Evolutionary conservation across 2,329 filamentous ascomycete genomes (phyloP).

Genomic region (Cladorrhinum sp.): DNA sequence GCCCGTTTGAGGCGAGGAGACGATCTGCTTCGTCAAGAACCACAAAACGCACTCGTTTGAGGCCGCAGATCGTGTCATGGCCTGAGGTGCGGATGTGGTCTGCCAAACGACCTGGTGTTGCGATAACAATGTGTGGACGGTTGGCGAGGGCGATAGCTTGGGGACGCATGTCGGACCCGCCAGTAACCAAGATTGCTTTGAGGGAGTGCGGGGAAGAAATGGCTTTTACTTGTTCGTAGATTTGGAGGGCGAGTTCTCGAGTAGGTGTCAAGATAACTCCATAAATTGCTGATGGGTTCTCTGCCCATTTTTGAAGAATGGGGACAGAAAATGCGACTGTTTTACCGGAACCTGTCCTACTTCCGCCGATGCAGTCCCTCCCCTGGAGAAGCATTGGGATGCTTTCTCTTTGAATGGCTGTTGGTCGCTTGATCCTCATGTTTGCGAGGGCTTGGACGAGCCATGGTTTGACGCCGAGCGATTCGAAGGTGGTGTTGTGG

Average conservation of each 20-base stretch:
- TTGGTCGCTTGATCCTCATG: constrained; percentile 82
- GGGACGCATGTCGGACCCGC: constrained; percentile 85
- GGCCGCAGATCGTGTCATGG: constrained; percentile 80
- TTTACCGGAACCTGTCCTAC: constrained; percentile 93
- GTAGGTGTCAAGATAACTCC: constrained; percentile 87
- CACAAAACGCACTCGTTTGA: constrained; percentile 76
- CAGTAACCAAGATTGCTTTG: constrained; percentile 85
- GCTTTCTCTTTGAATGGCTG: constrained; percentile 86
- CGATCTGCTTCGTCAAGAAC: constrained; percentile 96
- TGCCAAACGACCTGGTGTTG: constrained; percentile 86
- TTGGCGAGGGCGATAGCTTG: constrained; percentile 82
- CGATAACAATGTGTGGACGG: constrained; percentile 87
- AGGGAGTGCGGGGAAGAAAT: constrained; percentile 84
- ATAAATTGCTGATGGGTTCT: constrained; percentile 89
- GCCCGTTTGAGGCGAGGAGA: constrained; percentile 67
- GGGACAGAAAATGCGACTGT: constrained; percentile 94
- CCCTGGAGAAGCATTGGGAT: constrained; percentile 92
- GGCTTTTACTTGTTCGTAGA: constrained; percentile 93
- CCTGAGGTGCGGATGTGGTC: constrained; percentile 92
- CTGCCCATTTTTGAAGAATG: constrained; percentile 88
- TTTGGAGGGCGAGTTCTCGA: constrained; percentile 88
- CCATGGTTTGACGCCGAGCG: constrained; percentile 77
- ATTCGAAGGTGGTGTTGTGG: constrained; percentile 64
- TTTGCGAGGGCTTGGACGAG: constrained; percentile 73
- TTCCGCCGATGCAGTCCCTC: constrained; percentile 91